Base-by-base conservation (phyloP, 495 filamentous ascomycete genomes). In the Podospora pseudopauciseta region DNA sequence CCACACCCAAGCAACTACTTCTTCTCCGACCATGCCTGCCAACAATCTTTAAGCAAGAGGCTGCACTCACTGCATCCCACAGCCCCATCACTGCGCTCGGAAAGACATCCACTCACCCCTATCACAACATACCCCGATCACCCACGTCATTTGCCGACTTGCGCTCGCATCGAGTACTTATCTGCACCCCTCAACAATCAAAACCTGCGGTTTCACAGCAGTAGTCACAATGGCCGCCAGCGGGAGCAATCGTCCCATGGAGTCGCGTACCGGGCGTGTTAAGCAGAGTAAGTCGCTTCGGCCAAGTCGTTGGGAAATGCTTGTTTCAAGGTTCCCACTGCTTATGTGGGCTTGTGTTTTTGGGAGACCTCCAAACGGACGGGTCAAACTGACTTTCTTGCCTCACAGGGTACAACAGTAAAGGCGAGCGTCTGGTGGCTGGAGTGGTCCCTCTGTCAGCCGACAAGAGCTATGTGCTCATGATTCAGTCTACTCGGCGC, bases 381-480 rank as follows among this genome's bases (percentile, higher is more conserved):
- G 39, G 71, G 59, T 65, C 65, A 57, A 56, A 77, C 81, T 84
- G 77, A 83, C 80, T 67, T 60, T 30, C 28, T 67, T 67, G 75
- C 72, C 57, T 57, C 67, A 71, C 75, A 97, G 96, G 95, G 71
- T 99, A 97, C 79, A 92, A 92, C 75, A 75, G 91, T 58, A 89
- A 92, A 76, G 96, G 96, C 80, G 93, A 97, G 82, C 89, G 95
- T 66, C 89, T 99, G 61, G 96, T 99, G 68, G 94, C 95, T 57
- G 95, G 95, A 67, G 89, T 98, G 53, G 96, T 99, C 34, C 93
- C 96, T 64, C 74, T 86, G 39, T 83, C 80, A n/a, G 78, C 73
- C 70, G 83, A 83, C 74, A 78, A 85, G 89, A 72, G 91, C 87
- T 75, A 90, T 79, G 95, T 99, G 64, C 84, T 99, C 73, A 85